These are phyloP conservation scores for Kokia cookei DNA, from an alignment of 441 rosid genomes.

Conservation along the genomic window DNA sequence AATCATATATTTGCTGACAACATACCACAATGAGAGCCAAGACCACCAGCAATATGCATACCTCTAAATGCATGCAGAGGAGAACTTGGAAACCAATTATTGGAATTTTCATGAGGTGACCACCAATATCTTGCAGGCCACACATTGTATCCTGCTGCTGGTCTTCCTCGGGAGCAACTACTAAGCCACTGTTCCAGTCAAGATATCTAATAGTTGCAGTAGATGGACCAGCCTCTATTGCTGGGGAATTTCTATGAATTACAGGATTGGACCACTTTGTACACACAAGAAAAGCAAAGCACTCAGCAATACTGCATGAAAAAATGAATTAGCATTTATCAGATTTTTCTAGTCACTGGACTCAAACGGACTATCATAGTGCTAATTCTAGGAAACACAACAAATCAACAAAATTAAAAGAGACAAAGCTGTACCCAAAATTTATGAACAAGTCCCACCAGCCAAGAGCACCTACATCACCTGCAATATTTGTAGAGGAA, in stretches of 20 bases:
- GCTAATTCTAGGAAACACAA: neutral
- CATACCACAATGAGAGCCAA: slow-evolving; percentile 13
- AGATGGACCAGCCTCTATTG: slow-evolving; percentile 58
- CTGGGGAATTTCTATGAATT: slow-evolving; percentile 58
- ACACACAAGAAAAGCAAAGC: slow-evolving; percentile 95
- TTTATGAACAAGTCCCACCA: slow-evolving; percentile 99
- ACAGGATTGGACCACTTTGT: slow-evolving; percentile 94
- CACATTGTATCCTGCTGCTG: slow-evolving; percentile 53
- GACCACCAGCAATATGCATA: slow-evolving; percentile 17
- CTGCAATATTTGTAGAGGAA: slow-evolving; percentile 29
- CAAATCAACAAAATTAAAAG: slow-evolving; percentile 11
- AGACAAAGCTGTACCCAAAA: slow-evolving; percentile 54
- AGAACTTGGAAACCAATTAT: slow-evolving; percentile 78
- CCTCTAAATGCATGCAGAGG: slow-evolving; percentile 94
- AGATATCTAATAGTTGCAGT: slow-evolving; percentile 58
- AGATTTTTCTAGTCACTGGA: slow-evolving; percentile 10
- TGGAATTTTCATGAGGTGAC: slow-evolving; percentile 89
- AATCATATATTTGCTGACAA: slow-evolving; percentile 15
- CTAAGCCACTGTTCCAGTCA: slow-evolving; percentile 76
- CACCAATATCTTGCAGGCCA: slow-evolving; percentile 84
- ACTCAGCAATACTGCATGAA: slow-evolving; percentile 79
- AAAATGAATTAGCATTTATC: slow-evolving; percentile 11
- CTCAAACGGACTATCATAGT: neutral
- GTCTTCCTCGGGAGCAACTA: slow-evolving; percentile 52
- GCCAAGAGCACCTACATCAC: slow-evolving; percentile 83